Percentiles rank a stretch among this genome's conserved stretches.
These are phyloP conservation scores for Aspergillus chevalieri DNA, from an alignment of 2,329 filamentous ascomycete species.

Conservation along the genomic window DNA sequence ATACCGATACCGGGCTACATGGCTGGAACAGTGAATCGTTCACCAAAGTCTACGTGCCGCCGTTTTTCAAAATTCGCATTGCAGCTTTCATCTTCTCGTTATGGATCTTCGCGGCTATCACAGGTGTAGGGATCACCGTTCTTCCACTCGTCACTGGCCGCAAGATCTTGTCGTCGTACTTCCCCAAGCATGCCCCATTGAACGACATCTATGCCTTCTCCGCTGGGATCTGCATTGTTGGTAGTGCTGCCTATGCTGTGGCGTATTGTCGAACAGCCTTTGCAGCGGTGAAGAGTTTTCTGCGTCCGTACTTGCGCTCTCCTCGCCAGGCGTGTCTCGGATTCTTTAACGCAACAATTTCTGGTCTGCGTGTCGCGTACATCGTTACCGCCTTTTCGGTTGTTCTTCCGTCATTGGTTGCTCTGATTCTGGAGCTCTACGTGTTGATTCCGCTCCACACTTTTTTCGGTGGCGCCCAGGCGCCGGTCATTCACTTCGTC, in stretches of 20 bases:
- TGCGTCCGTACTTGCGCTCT: conserved; percentile 24
- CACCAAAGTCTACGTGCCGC: conserved; percentile 72
- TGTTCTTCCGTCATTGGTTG: conserved; percentile 74
- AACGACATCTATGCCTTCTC: conserved; percentile 98
- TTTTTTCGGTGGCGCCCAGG: conserved; percentile 48
- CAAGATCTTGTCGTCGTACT: conserved; percentile 63
- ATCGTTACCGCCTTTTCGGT: conserved; percentile 68
- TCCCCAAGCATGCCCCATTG: conserved; percentile 66
- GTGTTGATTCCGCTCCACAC: conserved; percentile 80
- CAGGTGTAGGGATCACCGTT: conserved; percentile 78
- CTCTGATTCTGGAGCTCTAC: conserved; percentile 79
- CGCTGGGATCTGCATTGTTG: conserved; percentile 76
- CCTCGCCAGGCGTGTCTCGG: conserved; percentile 23
- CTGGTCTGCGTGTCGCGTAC: conserved; percentile 58
- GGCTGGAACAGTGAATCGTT: conserved; percentile 57
- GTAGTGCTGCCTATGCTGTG: conserved; percentile 57
- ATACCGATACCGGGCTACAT: conserved; percentile 53
- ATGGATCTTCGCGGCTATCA: conserved; percentile 87
- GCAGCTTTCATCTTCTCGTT: conserved; percentile 81
- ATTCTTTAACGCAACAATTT: conserved; percentile 16
- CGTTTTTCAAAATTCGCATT: conserved; percentile 73
- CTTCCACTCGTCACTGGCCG: conserved; percentile 81
- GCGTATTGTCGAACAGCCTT: conserved; percentile 41
- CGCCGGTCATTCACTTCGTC: conserved; percentile 64
- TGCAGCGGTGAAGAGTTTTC: conserved; percentile 15